Conservation (phyloP, 257 asterid species). For the Solanum rostratum region DNA sequence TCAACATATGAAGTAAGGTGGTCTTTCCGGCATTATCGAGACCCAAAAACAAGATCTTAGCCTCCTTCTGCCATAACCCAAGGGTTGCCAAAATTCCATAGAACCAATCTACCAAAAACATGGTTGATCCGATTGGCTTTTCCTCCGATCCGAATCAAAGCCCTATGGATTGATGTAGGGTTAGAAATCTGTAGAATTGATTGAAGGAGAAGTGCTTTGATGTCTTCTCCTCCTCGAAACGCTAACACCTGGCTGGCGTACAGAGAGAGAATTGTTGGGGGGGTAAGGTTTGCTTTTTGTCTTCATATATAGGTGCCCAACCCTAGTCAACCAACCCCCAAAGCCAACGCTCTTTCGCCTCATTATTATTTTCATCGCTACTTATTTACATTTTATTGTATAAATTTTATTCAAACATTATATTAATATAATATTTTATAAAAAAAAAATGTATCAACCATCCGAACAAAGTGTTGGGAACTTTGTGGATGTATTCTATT, state of each 20-base stretch:
- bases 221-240: conserved; percentile 1
- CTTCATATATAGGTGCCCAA: neutral
- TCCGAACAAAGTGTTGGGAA: no score
- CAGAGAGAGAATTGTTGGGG: neutral
- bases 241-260: neutral
- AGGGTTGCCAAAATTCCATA: conserved; percentile 87
- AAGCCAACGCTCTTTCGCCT: no score
- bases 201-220: neutral
- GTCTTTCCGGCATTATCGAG: conserved; percentile 97
- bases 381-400: no score
- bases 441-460: no score
- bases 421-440: no score
- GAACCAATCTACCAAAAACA: conserved; percentile 93
- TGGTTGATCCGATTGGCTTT: neutral
- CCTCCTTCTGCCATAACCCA: conserved; percentile 96
- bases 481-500: neutral
- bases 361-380: no score
- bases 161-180: neutral
- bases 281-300: neutral
- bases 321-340: neutral
- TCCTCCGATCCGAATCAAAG: conserved; percentile 8
- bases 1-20: conserved; percentile 89
- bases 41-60: conserved; percentile 83
- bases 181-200: neutral
- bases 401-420: no score